Base-by-base conservation (phyloP, 1,284 basidiomycete species). In the Rhodotorula sp. region DNA sequence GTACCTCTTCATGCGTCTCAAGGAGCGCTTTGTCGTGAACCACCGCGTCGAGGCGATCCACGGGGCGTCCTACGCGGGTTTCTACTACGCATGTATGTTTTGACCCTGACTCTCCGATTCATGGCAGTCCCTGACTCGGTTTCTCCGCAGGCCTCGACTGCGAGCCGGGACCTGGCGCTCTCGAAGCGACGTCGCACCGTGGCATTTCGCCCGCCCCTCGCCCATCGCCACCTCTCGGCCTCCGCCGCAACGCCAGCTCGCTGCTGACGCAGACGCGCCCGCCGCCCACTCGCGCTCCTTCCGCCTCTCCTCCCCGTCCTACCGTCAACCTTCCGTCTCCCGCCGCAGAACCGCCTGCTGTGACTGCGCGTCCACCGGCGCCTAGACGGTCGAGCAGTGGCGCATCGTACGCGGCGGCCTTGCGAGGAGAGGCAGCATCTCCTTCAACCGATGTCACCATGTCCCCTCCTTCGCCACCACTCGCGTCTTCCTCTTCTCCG, bases 11-110 rank as follows among this genome's bases (percentile, higher is more conserved):
- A 93, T 98, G 90, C 86, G 95, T 70, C 97, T 94, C 91, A 98
- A 98, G 83, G 95, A 98, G 82, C 87, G 90, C 78, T 97, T 97
- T 82, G 84, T 98, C 70, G 92, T 97, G 14, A 92, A 96, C 81
- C 92, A 96, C 82, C 87, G 89, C 70, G 92, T 96, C 59, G 88
- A 92, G 80, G 61, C 64, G 25, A 97, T 98, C 81, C 93, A 88
- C 78, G 95, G 95, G 45, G 95, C 95, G 8, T 93, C 91, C 80
- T 98, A 96, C 83, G 94, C 93, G 73, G 93, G 93, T 14, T 74
- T 74, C 23, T 66, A 94, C 84, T 93, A 93, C 79, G 87, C 92
- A 76, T 90, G 90, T 79, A 21, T n/a, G 67, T 59, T 27, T 34
- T 1, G 34, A 34, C 34, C 34, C 34, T 34, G 34, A 34, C 34